Base-by-base conservation (phyloP, 768 basidiomycete genomes). In the Rhodotorula taiwanensis region DNA sequence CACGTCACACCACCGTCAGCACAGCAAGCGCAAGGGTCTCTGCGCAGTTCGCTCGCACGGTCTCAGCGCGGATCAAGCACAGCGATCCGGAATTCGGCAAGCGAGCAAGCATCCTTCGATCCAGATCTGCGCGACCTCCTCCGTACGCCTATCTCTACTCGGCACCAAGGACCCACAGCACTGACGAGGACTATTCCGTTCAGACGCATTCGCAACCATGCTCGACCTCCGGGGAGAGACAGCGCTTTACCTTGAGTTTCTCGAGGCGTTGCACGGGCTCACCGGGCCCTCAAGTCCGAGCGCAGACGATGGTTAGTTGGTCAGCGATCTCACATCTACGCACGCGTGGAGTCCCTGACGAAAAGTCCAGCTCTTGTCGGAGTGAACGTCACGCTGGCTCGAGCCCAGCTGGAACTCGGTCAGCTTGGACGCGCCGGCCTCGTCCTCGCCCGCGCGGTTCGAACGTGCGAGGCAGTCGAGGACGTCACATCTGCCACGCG, bases 321-420 rank as follows among this genome's bases (percentile, higher is more conserved):
- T n/a, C n/a, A n/a, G n/a, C 36, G 36, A 39, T 16, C 36, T 10
- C 36, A 16, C 36, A 39, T 39, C 36, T 39, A 39, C 36, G 16
- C 36, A 10, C 36, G 36, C 36, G 9, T n/a, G n/a, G n/a, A n/a
- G n/a, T n/a, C n/a, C n/a, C n/a, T n/a, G n/a, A n/a, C n/a, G n/a
- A n/a, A n/a, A n/a, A n/a, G n/a, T n/a, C 36, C 36, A 39, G 36
- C 10, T 39, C 9, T 39, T 16, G 36, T 39, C 36, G 16, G 10
- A 9, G 9, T 9, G 10, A 16, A 39, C 36, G 9, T 39, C 10
- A 9, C 16, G 10, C 80, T 94, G 10, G 92, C 87, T 0, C 80
- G 83, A 58, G 89, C 92, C 73, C 91, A 92, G 70, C 77, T 84
- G 49, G 82, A 80, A 41, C 80, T 97, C 2, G 92, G 93, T 5